Percentiles rank a stretch among this genome's conserved stretches.
Conservation (phyloP, 306 rosid species). For the Fagus crenata region DNA sequence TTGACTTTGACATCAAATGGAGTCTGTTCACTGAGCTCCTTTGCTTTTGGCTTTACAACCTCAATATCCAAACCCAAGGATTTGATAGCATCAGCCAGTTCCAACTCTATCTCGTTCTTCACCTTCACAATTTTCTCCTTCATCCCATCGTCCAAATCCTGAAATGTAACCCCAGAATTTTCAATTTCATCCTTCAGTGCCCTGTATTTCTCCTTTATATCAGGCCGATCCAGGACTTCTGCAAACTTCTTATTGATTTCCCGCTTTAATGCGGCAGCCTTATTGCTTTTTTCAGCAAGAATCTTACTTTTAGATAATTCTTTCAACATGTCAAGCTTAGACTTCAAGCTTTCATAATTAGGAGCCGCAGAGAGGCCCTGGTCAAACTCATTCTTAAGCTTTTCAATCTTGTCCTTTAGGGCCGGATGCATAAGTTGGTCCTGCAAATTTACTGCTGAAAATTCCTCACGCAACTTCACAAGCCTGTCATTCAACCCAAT, state of each 20-base stretch:
- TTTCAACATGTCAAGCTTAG: constrained; percentile 54
- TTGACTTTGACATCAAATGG: constrained; percentile 38
- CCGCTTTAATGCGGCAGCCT: constrained; percentile 48
- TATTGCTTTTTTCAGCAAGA: constrained; percentile 37
- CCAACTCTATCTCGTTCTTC: constrained; percentile 57
- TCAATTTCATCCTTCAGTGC: constrained; percentile 59
- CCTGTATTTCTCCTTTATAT: constrained; percentile 55
- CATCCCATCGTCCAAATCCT: constrained; percentile 58
- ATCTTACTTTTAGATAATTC: constrained; percentile 57
- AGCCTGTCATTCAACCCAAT: constrained; percentile 59
- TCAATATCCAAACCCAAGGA: constrained; percentile 59
- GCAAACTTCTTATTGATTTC: constrained; percentile 52
- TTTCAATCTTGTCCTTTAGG: constrained; percentile 57
- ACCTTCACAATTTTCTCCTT: constrained; percentile 52
- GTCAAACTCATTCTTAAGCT: constrained; percentile 58
- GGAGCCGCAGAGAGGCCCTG: constrained; percentile 54
- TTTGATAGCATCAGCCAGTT: constrained; percentile 55
- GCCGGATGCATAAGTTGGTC: constrained; percentile 52
- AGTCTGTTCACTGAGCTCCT: constrained; percentile 30
- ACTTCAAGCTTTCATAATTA: constrained; percentile 54
- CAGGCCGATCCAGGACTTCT: constrained; percentile 44
- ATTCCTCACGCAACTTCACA: constrained; percentile 48
- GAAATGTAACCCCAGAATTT: constrained; percentile 40
- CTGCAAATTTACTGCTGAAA: constrained; percentile 47
- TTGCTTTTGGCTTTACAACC: constrained; percentile 32